Percentiles rank a stretch among this genome's conserved stretches.
These are phyloP conservation scores for Penicillium sclerotigenum DNA, from an alignment of 2,329 filamentous ascomycete genomes.

Conservation along the genomic window DNA sequence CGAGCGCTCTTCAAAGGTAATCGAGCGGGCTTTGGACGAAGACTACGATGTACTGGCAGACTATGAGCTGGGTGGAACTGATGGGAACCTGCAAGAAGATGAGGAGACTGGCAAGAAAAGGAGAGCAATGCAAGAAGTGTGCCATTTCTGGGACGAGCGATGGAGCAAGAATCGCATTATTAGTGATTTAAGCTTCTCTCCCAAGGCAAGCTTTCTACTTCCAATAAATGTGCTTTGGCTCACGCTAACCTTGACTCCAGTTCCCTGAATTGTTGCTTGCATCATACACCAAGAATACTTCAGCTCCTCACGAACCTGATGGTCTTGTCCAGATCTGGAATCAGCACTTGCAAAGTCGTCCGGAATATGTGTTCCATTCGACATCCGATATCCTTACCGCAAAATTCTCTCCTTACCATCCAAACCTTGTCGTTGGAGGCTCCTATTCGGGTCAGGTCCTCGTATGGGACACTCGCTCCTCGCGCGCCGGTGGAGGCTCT, in stretches of 20 bases:
- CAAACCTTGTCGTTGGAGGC: constrained; percentile 91
- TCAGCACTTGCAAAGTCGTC: constrained; percentile 85
- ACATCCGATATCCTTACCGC: constrained; percentile 93
- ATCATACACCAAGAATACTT: constrained; percentile 95
- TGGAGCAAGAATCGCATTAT: constrained; percentile 99
- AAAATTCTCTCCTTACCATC: constrained; percentile 98
- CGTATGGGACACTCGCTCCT: constrained; percentile 92
- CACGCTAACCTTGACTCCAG: constrained; percentile 36
- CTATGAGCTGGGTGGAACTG: constrained; percentile 75
- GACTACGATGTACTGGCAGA: constrained; percentile 96
- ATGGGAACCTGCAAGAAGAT: constrained; percentile 75
- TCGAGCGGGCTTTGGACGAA: constrained; percentile 90
- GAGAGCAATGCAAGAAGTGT: constrained; percentile 66
- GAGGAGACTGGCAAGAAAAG: constrained; percentile 53
- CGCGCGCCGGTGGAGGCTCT: constrained; percentile 61
- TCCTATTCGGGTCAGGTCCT: constrained; percentile 96
- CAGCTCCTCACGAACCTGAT: constrained; percentile 88
- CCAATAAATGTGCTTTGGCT: not conserved
- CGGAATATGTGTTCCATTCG: constrained; percentile 94
- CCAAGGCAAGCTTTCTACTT: constrained; percentile 57
- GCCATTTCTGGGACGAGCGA: constrained; percentile 89
- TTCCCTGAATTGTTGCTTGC: constrained; percentile 90
- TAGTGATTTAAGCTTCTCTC: constrained; percentile 90
- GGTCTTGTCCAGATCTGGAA: constrained; percentile 97
- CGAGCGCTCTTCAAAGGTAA: constrained; percentile 92